Evolutionary conservation across 805 yeast species (phyloP).

Genomic region (Torulaspora franciscae): DNA sequence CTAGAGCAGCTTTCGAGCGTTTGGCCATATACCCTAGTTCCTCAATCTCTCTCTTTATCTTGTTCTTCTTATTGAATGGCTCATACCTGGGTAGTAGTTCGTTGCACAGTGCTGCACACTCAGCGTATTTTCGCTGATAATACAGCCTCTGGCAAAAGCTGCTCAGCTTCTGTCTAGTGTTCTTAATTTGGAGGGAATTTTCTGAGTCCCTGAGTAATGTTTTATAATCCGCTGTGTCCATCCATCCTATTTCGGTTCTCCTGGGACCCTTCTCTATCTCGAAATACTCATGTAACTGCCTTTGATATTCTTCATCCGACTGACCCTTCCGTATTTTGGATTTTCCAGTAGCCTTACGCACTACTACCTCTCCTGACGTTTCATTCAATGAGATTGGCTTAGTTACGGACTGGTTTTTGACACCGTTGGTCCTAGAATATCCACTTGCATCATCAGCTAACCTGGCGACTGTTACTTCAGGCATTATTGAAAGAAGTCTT

Average conservation of each 20-base stretch:
- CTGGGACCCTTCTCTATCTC: constrained; percentile 50
- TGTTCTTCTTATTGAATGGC: constrained; percentile 37
- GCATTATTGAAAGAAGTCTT: not conserved
- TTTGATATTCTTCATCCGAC: constrained; percentile 53
- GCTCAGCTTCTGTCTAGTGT: constrained; percentile 50
- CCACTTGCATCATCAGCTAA: constrained; percentile 1
- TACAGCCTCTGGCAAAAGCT: constrained; percentile 62
- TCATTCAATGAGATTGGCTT: constrained; percentile 29
- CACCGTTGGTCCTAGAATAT: constrained; percentile 7
- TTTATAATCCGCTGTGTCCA: constrained; percentile 13
- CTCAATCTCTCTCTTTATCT: constrained; percentile 46
- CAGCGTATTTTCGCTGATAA: constrained; percentile 46
- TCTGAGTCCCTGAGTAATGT: constrained; percentile 1
- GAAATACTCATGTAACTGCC: constrained; percentile 49
- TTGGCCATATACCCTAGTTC: constrained; percentile 40
- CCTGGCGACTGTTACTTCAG: constrained; percentile 3
- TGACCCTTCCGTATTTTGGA: constrained; percentile 62
- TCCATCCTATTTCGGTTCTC: constrained; percentile 40
- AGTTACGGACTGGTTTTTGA: constrained; percentile 14
- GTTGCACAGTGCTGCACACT: constrained; percentile 46
- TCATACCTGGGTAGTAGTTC: constrained; percentile 36
- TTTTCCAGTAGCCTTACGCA: constrained; percentile 45
- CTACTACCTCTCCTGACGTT: constrained; percentile 41
- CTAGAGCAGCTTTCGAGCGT: constrained; percentile 6
- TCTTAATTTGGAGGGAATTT: constrained; percentile 38